Conservation (phyloP, 805 yeast genomes). For the Ogataea pilisensis region DNA sequence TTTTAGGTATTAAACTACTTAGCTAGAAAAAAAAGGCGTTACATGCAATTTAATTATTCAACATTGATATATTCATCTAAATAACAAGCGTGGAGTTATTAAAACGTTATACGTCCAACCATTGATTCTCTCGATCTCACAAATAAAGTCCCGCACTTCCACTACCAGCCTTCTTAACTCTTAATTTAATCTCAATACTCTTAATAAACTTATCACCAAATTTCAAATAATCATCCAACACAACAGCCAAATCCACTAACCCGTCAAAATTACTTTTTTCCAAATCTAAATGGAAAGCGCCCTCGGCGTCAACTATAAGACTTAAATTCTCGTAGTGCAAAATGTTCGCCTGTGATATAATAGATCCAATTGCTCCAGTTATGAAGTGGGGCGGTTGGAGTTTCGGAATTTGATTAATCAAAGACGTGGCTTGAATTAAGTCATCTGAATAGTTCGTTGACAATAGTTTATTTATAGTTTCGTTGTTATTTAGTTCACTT, state of each 20-base stretch:
- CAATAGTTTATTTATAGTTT: constrained; percentile 14
- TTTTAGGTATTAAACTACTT: too few species aligned
- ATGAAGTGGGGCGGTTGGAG: constrained; percentile 47
- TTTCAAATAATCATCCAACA: constrained; percentile 14
- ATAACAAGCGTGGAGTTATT: too few species aligned
- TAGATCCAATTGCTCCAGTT: constrained; percentile 41
- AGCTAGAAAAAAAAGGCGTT: too few species aligned
- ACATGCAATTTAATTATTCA: too few species aligned
- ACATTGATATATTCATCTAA: too few species aligned
- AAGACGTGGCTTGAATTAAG: not conserved
- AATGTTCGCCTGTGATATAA: constrained; percentile 30
- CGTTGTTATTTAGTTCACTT: constrained; percentile 18
- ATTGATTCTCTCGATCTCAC: too few species aligned
- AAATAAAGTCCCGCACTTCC: constrained; percentile 18
- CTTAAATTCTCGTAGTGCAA: constrained; percentile 8
- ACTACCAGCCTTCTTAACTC: constrained; percentile 14
- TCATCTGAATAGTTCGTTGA: constrained; percentile 5
- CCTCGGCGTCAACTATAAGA: constrained; percentile 41
- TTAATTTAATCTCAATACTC: constrained; percentile 8
- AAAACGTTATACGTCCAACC: too few species aligned
- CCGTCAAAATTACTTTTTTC: constrained; percentile 41
- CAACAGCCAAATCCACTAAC: constrained; percentile 32
- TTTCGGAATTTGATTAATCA: constrained; percentile 28
- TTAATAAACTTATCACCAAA: constrained; percentile 6
- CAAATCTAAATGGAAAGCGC: constrained; percentile 39